phyloP scores from a whole-genome alignment of 2,329 filamentous ascomycete species.

The Gremmenia infestans region DNA sequence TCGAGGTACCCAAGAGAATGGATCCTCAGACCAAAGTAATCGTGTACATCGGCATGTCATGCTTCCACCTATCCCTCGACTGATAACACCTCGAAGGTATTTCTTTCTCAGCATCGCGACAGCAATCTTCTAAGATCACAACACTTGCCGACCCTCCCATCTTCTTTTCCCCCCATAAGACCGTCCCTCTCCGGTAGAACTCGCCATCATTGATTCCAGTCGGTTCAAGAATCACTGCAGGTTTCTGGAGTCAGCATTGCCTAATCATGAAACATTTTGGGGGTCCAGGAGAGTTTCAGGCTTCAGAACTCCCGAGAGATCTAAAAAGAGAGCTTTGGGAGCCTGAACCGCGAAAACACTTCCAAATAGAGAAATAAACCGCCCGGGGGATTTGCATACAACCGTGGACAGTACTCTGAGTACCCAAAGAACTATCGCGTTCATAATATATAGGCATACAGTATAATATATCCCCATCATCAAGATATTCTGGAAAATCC shows the following conservation, averaged over 20 bases:
- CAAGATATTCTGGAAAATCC: background rate
- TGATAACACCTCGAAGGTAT: background rate
- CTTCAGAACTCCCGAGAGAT: too few species aligned
- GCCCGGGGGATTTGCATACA: too few species aligned
- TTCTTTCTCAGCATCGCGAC: background rate
- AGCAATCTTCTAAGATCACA: background rate
- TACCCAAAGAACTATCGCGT: background rate
- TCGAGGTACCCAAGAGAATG: background rate
- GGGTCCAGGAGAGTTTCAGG: background rate
- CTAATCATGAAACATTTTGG: background rate
- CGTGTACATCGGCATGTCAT: conserved; percentile 1
- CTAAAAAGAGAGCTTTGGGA: too few species aligned
- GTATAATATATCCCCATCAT: background rate
- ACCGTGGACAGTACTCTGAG: background rate
- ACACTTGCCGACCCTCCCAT: background rate
- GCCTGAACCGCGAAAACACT: too few species aligned
- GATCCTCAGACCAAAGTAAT: conserved; percentile 2
- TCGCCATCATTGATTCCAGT: background rate
- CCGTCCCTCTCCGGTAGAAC: background rate
- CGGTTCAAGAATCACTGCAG: conserved; percentile 1
- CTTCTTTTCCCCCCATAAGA: background rate
- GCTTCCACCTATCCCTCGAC: background rate
- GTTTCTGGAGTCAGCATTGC: background rate
- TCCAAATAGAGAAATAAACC: too few species aligned
- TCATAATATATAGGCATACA: background rate